phyloP scores from a whole-genome alignment of 1,284 basidiomycete genomes.

The Microbotryomycetes sp. region DNA sequence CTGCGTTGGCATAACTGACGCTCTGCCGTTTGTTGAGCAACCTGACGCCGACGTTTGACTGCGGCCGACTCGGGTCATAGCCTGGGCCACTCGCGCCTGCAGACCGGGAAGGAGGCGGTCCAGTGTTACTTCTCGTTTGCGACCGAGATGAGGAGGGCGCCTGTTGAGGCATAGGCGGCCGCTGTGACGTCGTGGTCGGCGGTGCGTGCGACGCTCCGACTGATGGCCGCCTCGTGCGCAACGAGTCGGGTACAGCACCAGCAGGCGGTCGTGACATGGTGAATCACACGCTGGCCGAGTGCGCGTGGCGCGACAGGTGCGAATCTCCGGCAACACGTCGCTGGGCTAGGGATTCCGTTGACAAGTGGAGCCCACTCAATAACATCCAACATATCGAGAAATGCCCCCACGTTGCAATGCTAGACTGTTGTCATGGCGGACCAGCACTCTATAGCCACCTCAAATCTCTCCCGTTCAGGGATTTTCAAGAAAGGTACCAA shows the following conservation, averaged over 20 bases:
- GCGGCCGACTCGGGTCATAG: slow-evolving; percentile 1
- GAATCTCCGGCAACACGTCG: too few relatives aligned
- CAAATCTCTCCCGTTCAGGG: too few relatives aligned
- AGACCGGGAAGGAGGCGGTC: background rate
- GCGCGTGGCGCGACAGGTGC: too few relatives aligned
- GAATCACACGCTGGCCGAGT: too few relatives aligned
- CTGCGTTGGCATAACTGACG: slow-evolving; percentile 31
- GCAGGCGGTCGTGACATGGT: background rate
- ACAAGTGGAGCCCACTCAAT: too few relatives aligned
- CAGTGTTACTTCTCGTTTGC: background rate
- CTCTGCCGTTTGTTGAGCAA: slow-evolving; percentile 38
- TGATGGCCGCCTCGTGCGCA: background rate
- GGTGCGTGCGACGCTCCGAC: background rate
- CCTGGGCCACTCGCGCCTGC: background rate
- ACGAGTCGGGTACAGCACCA: background rate
- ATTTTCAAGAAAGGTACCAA: too few relatives aligned
- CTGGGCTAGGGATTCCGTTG: too few relatives aligned
- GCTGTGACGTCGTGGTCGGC: background rate
- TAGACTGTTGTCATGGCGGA: too few relatives aligned
- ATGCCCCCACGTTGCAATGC: too few relatives aligned
- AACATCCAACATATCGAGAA: too few relatives aligned
- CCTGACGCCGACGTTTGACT: slow-evolving; percentile 35
- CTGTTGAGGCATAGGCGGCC: background rate
- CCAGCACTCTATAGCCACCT: too few relatives aligned
- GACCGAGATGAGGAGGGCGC: background rate